phyloP scores from a whole-genome alignment of 164 flowering plant species.

The Vitis rupestris region DNA sequence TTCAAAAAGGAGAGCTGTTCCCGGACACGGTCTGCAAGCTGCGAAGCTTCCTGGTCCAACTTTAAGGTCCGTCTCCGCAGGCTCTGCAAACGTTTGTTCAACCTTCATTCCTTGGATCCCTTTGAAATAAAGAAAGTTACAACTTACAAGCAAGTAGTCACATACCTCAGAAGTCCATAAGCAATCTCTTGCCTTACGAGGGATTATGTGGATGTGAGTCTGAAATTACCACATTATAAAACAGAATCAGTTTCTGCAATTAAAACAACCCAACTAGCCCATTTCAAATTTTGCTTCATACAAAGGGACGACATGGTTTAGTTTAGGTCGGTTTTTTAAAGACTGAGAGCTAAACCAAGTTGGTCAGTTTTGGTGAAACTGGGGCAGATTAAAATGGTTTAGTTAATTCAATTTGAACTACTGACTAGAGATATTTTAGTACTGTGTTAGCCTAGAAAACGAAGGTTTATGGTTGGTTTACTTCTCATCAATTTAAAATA shows the following conservation, averaged over 20 bases:
- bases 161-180: constrained; percentile 89
- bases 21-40: constrained; percentile 51
- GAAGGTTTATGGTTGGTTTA: too few species aligned
- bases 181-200: constrained; percentile 72
- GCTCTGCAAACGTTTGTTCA: constrained; percentile 41
- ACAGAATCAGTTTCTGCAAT: neutral
- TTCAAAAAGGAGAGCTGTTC: constrained; percentile 27
- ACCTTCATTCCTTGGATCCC: neutral
- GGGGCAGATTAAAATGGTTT: too few species aligned
- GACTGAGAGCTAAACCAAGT: too few species aligned
- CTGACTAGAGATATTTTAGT: too few species aligned
- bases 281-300: too few species aligned
- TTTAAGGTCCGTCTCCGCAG: constrained; percentile 51
- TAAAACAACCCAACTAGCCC: neutral
- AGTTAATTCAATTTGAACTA: too few species aligned
- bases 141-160: neutral
- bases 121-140: neutral
- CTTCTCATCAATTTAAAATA: too few species aligned
- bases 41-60: constrained; percentile 43
- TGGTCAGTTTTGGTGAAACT: too few species aligned
- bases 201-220: constrained; percentile 93
- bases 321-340: too few species aligned
- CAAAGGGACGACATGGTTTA: too few species aligned
- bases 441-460: too few species aligned
- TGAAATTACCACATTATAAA: constrained; percentile 25